Base-by-base conservation (phyloP, 768 basidiomycete species). In the Pulveroboletus sp. region DNA sequence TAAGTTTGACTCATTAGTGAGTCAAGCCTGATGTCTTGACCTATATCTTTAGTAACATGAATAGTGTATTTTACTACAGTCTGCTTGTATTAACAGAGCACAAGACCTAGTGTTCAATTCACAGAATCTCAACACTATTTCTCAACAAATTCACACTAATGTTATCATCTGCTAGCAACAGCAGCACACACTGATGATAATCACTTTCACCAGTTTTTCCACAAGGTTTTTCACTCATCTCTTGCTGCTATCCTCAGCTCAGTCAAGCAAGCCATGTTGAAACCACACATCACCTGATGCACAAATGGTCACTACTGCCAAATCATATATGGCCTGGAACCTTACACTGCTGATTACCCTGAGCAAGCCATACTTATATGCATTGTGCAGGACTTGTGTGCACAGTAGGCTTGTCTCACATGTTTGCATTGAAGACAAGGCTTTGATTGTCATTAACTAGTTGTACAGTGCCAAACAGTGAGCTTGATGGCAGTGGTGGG, bases 281-380 rank as follows among this genome's bases (percentile, higher is more conserved):
- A 37, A 20, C 36, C 36, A 37, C 19, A 37, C 12, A 20, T 37
- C 4, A 37, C 36, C 7, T 1, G 19, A 1, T 39, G 38, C 3
- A 1, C 53, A 1, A 69, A 74, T 56, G 62, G 66, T 1, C 61
- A 26, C 29, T 42, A 32, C 13, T 23, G 26, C 23, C 31, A 10
- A 9, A 32, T 45, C 5, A 41, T 53, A 2, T 74, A 64, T 55
- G 63, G 64, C 1, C 41, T 75, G 9, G 70, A 71, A 0, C 65
- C 71, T 2, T 71, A 71, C 32, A 73, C 74, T 53, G 70, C 71
- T 0, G 68, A 75, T 43, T 74, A 75, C 40, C 71, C 68, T 0
- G 70, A 76, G 46, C 72, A 75, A 43, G 65, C 54, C 2, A 47
- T 69, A 2, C 2, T 53, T 1, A 22, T 30, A 0, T 30, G 46